Percentiles rank a stretch among this genome's conserved stretches.
phyloP scores from a whole-genome alignment of 139 green algal species.

The Chlamydomonas applanata region DNA sequence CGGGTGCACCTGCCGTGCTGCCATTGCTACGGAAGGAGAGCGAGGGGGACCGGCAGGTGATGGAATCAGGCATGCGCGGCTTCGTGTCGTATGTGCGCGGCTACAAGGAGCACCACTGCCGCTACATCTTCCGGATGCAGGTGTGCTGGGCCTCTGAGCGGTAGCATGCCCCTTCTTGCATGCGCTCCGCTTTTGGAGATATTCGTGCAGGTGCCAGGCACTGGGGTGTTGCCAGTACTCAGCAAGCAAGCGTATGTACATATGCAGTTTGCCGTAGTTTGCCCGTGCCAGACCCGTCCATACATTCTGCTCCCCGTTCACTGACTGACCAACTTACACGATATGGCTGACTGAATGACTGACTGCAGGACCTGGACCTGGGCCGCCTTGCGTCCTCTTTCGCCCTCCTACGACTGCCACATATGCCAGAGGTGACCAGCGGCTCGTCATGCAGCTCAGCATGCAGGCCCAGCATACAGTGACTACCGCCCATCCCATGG shows the following conservation, averaged over 20 bases:
- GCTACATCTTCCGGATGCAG: constrained; percentile 82
- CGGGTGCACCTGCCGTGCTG: neutral
- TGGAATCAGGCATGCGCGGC: constrained; percentile 86
- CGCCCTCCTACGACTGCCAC: constrained; percentile 85
- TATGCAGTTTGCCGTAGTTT: too few species aligned
- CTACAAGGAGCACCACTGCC: constrained; percentile 98
- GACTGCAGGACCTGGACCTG: constrained; percentile 80
- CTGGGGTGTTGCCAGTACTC: neutral
- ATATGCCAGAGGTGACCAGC: constrained; percentile 87
- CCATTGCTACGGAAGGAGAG: neutral
- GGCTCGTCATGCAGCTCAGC: too few species aligned
- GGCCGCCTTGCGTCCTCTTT: constrained; percentile 73
- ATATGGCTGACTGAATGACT: too few species aligned
- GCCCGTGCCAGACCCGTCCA: too few species aligned
- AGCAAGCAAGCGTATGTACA: too few species aligned
- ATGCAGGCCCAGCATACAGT: too few species aligned
- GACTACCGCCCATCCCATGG: too few species aligned
- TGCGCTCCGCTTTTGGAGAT: too few species aligned
- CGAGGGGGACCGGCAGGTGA: constrained; percentile 47
- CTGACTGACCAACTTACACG: too few species aligned
- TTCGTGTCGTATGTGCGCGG: constrained; percentile 94
- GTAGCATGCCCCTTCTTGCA: neutral
- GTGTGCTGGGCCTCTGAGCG: constrained; percentile 14
- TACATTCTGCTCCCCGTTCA: too few species aligned
- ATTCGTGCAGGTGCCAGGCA: neutral